Evolutionary conservation across 1,284 basidiomycete species (phyloP).

Genomic region (Sporisorium reilianum): DNA sequence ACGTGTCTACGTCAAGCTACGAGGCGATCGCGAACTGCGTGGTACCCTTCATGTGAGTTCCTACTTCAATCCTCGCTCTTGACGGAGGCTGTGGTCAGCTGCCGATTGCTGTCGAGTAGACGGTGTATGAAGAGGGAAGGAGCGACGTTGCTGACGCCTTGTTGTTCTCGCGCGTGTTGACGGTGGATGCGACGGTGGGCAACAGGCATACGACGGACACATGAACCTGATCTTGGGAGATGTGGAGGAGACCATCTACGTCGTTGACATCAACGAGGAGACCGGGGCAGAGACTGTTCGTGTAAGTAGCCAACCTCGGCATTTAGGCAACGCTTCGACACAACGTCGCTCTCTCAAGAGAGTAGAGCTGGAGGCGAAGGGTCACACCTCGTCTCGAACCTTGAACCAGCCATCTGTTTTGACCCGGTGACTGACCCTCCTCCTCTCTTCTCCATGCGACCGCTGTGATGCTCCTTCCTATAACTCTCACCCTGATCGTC

Average conservation of each 20-base stretch:
- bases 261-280: slow-evolving; percentile 70
- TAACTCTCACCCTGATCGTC: no score
- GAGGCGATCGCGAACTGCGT: slow-evolving; percentile 91
- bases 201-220: slow-evolving; percentile 91
- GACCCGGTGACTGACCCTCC: background rate
- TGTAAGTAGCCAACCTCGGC: slow-evolving; percentile 65
- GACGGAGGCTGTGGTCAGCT: background rate
- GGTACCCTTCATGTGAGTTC: slow-evolving; percentile 81
- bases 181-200: background rate
- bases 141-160: background rate
- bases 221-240: slow-evolving; percentile 99
- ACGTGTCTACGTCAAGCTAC: slow-evolving; percentile 93
- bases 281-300: slow-evolving; percentile 71
- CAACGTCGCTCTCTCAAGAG: no score
- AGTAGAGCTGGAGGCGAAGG: no score
- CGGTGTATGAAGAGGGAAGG: background rate
- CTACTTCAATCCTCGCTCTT: background rate
- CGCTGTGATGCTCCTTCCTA: no score
- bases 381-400: no score
- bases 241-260: slow-evolving; percentile 81
- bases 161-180: background rate
- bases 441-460: background rate
- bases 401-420: no score
- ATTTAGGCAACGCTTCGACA: no score
- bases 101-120: background rate